phyloP scores from a whole-genome alignment of 495 filamentous ascomycete species.

The Penicillium waksmanii region DNA sequence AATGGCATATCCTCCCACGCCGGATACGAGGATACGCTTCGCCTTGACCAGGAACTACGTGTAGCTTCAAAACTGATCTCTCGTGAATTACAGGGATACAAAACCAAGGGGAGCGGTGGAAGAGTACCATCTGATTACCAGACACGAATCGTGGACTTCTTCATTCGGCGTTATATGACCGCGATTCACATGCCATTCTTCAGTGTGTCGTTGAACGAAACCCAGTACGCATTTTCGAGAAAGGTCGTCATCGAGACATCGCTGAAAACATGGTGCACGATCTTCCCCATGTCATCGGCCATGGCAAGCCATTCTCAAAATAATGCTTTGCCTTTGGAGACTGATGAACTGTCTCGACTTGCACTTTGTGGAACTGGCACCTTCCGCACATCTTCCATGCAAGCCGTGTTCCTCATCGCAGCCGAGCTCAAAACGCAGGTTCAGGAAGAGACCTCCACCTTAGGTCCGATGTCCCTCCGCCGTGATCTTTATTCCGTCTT shows the following conservation, averaged over 20 bases:
- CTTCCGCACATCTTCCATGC: conserved; percentile 45
- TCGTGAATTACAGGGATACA: conserved; percentile 39
- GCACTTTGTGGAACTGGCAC: conserved; percentile 49
- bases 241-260: conserved; percentile 50
- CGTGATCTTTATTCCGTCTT: conserved; percentile 52
- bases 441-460: conserved; percentile 49
- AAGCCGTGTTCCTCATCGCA: conserved; percentile 47
- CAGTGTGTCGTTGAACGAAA: conserved; percentile 35
- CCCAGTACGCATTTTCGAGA: conserved; percentile 53
- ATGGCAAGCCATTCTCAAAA: conserved; percentile 16
- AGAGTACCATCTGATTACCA: conserved; percentile 38
- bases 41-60: conserved; percentile 42
- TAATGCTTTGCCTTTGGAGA: conserved; percentile 19
- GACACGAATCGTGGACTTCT: conserved; percentile 42
- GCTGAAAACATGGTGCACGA: conserved; percentile 51
- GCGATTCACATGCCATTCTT: conserved; percentile 56
- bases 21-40: conserved; percentile 43
- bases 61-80: conserved; percentile 35
- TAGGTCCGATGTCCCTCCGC: conserved; percentile 46
- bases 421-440: conserved; percentile 53
- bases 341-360: conserved; percentile 46
- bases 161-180: conserved; percentile 49
- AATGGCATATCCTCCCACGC: conserved; percentile 43
- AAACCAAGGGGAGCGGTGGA: conserved; percentile 14
- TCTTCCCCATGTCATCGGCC: conserved; percentile 37